These are phyloP conservation scores for Wallacemonas rigidus DNA, from an alignment of 208 protist genomes.

Conservation along the genomic window DNA sequence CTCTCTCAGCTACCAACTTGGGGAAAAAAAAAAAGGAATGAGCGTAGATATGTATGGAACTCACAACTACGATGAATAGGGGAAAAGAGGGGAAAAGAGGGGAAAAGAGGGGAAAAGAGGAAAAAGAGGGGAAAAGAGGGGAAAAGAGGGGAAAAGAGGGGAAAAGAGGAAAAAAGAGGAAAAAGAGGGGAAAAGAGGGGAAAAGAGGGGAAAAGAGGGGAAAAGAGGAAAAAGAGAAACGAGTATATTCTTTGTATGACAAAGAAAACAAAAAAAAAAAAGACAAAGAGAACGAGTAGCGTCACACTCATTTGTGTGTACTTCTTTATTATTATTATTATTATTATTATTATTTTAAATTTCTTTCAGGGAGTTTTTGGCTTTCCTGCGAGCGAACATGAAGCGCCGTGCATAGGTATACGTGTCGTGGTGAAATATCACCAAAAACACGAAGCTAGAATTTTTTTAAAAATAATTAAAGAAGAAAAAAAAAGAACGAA, in stretches of 20 bases:
- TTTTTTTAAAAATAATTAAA: no score
- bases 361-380: no score
- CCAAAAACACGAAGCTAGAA: no score
- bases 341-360: not conserved
- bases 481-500: no score
- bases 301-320: not conserved
- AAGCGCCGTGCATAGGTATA: no score
- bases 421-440: no score
- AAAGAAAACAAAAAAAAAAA: constrained; percentile 4
- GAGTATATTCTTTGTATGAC: not conserved
- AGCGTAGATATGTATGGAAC: not conserved
- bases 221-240: constrained; percentile 17
- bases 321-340: not conserved
- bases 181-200: constrained; percentile 25
- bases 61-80: constrained; percentile 22
- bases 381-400: not conserved
- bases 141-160: constrained; percentile 23
- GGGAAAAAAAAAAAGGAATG: constrained; percentile 18
- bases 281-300: not conserved
- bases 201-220: constrained; percentile 23
- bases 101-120: constrained; percentile 23
- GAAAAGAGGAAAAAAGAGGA: no score
- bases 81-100: constrained; percentile 23
- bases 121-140: constrained; percentile 19
- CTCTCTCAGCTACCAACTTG: not conserved